phyloP scores from a whole-genome alignment of 108 stramenopile species.

The Asterionellopsis glacialis region DNA sequence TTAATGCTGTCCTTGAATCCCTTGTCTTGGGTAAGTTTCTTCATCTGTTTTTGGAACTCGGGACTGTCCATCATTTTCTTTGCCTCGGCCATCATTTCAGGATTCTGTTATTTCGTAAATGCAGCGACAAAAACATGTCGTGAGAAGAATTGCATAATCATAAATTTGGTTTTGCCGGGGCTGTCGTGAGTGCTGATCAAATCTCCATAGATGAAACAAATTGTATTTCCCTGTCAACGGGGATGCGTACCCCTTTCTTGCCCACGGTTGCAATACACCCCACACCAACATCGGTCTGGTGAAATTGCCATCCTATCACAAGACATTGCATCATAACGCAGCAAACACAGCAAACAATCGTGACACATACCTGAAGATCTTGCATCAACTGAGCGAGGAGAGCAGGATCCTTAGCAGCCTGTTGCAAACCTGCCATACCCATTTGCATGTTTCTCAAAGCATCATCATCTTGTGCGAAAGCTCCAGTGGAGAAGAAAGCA shows the following conservation, averaged over 20 bases:
- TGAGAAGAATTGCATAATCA: too few species aligned
- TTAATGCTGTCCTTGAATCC: conserved; percentile 64
- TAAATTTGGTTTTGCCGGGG: too few species aligned
- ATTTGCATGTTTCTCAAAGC: conserved; percentile 61
- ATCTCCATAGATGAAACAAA: too few species aligned
- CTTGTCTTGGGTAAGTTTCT: conserved; percentile 58
- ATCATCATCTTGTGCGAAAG: conserved; percentile 30
- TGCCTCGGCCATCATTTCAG: conserved; percentile 86
- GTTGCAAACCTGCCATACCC: conserved; percentile 82
- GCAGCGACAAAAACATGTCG: not conserved
- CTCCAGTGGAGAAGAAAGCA: conserved; percentile 21
- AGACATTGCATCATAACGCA: not conserved
- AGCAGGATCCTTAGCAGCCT: conserved; percentile 79
- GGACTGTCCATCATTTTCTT: conserved; percentile 86
- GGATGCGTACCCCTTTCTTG: too few species aligned
- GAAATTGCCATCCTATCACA: too few species aligned
- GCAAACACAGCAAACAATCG: not conserved
- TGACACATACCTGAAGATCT: conserved; percentile 74
- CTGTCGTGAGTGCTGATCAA: too few species aligned
- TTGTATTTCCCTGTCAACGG: too few species aligned
- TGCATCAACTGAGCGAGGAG: conserved; percentile 85
- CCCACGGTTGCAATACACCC: too few species aligned
- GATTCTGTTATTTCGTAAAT: conserved; percentile 44
- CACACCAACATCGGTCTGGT: too few species aligned
- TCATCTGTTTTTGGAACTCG: conserved; percentile 87